Base-by-base conservation (phyloP, 441 rosid species). In the Hura crepitans region DNA sequence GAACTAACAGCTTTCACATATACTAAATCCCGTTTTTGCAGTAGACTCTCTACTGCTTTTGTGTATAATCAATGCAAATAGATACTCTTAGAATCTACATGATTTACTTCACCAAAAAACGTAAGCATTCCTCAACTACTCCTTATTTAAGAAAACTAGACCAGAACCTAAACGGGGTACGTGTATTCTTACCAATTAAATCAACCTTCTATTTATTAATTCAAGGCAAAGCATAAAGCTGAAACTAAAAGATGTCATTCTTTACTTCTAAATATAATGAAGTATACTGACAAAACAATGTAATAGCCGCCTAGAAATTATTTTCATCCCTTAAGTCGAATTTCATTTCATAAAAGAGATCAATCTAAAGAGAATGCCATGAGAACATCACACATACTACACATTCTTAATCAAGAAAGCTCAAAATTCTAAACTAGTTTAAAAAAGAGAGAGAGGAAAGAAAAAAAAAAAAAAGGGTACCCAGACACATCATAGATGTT, bases 401-500 rank as follows among this genome's bases (percentile, higher is more conserved):
- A 7, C 64, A 60, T 2, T 10, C 35, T 37, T 15, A 6, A 22
- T 39, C 46, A 59, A 59, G 46, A 42, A 42, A 42, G 2, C 12
- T 42, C 14, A 42, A 42, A 42, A 2, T 12, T 42, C 28, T 1
- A 53, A 2, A 8, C 0, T n/a, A 17, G 13, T 13, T 28, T 10
- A 13, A 57, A 15, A 3, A 28, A 23, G 25, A 10, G 0, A 57
- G n/a, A n/a, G n/a, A n/a, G n/a, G n/a, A n/a, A n/a, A n/a, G n/a
- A n/a, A n/a, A n/a, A 58, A 17, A 15, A 6, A 14, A 37, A 6
- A 0, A 55, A 12, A 45, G 69, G 85, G 50, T 89, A 93, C 98
- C 98, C 85, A 66, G 62, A 73, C 64, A 79, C 74, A 56, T 89
- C 92, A 25, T 10, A 80, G 49, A 85, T 77, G 23, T 74, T 76